phyloP scores from a whole-genome alignment of 2,329 filamentous ascomycete genomes.

The Fusarium xylarioides region DNA sequence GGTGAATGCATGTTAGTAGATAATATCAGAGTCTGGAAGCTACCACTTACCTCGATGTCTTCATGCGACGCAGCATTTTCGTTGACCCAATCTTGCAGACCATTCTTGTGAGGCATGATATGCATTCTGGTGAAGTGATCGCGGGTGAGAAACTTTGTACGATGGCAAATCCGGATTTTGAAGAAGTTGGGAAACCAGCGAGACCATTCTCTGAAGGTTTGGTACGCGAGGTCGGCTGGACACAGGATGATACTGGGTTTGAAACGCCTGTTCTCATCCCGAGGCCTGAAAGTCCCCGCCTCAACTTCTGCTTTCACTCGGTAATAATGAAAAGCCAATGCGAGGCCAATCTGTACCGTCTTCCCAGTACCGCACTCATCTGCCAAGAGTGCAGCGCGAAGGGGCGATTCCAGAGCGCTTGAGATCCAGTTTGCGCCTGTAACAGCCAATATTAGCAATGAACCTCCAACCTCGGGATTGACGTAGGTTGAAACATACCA shows the following conservation, averaged over 20 bases:
- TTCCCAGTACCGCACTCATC: not conserved
- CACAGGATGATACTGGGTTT: fast-evolving
- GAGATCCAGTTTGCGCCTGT: not conserved
- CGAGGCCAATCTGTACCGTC: fast-evolving
- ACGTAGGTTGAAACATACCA: fast-evolving
- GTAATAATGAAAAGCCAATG: fast-evolving
- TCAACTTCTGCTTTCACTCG: fast-evolving
- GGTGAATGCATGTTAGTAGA: fast-evolving
- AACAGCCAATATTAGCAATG: fast-evolving
- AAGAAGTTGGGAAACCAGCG: fast-evolving
- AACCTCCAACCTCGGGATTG: not conserved
- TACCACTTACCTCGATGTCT: not conserved
- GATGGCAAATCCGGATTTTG: fast-evolving
- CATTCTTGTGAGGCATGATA: not conserved
- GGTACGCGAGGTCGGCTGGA: fast-evolving
- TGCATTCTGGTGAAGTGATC: not conserved
- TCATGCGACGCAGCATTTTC: fast-evolving
- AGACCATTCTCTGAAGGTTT: fast-evolving
- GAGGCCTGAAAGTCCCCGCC: fast-evolving
- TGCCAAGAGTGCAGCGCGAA: fast-evolving
- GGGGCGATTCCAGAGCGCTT: fast-evolving
- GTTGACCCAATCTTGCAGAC: not conserved
- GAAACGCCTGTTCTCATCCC: fast-evolving
- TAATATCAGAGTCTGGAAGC: no score
- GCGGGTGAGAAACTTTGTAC: not conserved